A percentile compares a stretch with the other conserved stretches of the same genome.
Conservation (phyloP, 2,329 filamentous ascomycete species). For the Ascomycota sp. region DNA sequence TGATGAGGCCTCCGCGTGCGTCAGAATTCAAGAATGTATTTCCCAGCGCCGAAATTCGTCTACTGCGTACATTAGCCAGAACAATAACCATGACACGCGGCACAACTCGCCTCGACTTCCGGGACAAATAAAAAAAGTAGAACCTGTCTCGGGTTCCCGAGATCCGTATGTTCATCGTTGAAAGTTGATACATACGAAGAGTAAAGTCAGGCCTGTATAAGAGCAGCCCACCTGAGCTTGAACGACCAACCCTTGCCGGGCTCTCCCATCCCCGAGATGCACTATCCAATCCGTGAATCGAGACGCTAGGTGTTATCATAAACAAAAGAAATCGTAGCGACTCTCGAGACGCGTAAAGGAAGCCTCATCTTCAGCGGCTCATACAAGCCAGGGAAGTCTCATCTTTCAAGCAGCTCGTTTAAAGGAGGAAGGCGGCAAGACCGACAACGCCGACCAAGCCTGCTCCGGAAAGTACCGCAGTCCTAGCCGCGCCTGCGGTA, state of each 20-base stretch:
- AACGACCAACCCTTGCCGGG: slow-evolving; percentile 12
- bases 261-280: slow-evolving; percentile 15
- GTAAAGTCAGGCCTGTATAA: not conserved
- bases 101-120: slow-evolving; percentile 2
- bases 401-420: no score
- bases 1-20: no score
- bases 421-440: slow-evolving; percentile 36
- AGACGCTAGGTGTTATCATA: no score
- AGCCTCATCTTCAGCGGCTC: slow-evolving; percentile 8
- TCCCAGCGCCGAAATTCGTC: no score
- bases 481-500: slow-evolving; percentile 36
- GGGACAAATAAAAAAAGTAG: slow-evolving; percentile 1
- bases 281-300: slow-evolving; percentile 19
- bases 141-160: slow-evolving; percentile 7
- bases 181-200: slow-evolving; percentile 15
- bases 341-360: slow-evolving; percentile 15
- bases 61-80: no score
- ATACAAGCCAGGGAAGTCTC: no score
- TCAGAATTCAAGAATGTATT: no score
- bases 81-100: not conserved
- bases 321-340: slow-evolving; percentile 19
- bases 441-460: slow-evolving; percentile 39
- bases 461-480: slow-evolving; percentile 33
- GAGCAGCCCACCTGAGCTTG: slow-evolving; percentile 7
- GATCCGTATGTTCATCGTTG: slow-evolving; percentile 16